These are phyloP conservation scores for Aspergillus cavernicola DNA, from an alignment of 495 filamentous ascomycete genomes.

Conservation along the genomic window DNA sequence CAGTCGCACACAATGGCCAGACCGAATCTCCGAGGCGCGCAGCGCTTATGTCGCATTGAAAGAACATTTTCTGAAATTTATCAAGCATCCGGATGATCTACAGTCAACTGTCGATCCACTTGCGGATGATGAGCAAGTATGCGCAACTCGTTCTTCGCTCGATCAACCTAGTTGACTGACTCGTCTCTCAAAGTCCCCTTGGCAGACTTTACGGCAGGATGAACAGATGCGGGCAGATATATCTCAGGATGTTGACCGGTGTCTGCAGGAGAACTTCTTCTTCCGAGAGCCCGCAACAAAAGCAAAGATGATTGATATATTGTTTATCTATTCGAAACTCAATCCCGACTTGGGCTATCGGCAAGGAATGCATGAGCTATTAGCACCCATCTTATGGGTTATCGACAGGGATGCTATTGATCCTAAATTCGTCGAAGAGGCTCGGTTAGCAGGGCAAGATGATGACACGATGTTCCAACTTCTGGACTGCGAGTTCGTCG, in stretches of 20 bases:
- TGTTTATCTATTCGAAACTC: constrained; percentile 93
- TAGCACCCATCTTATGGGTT: constrained; percentile 88
- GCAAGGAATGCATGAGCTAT: constrained; percentile 95
- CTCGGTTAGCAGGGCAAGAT: constrained; percentile 22
- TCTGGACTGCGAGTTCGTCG: constrained; percentile 68
- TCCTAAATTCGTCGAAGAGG: constrained; percentile 23
- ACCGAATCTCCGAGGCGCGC: constrained; percentile 62
- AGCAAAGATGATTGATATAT: constrained; percentile 75
- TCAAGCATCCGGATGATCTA: constrained; percentile 77
- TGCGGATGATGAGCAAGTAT: constrained; percentile 78
- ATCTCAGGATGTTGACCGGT: constrained; percentile 89
- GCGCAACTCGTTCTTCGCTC: constrained; percentile 19
- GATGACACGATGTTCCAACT: constrained; percentile 56
- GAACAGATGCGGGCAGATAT: constrained; percentile 85
- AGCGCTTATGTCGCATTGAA: constrained; percentile 68
- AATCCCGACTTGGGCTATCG: constrained; percentile 86
- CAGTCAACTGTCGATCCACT: constrained; percentile 76
- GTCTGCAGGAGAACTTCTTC: constrained; percentile 87
- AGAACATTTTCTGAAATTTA: constrained; percentile 70
- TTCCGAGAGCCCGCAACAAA: constrained; percentile 81
- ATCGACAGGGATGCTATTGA: constrained; percentile 77
- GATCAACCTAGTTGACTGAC: constrained; percentile 36
- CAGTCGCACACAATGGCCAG: constrained; percentile 64
- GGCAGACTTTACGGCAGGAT: constrained; percentile 78
- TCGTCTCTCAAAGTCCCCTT: constrained; percentile 69